Evolutionary conservation across 2,329 filamentous ascomycete genomes (phyloP).

Genomic region (Colletotrichum chlorophyti): DNA sequence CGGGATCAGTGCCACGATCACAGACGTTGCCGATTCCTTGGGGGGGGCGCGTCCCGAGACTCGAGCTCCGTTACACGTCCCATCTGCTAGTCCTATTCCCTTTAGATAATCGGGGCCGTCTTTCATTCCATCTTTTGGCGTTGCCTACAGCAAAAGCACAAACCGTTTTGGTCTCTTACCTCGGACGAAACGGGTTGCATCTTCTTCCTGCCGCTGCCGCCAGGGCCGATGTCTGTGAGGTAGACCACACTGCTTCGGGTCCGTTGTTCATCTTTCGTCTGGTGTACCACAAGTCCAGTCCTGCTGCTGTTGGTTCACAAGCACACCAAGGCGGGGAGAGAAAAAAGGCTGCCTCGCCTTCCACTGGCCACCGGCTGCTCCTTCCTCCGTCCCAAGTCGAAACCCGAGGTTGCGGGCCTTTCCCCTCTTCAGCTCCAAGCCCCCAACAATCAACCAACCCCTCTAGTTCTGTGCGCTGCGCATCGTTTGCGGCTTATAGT

Average conservation of each 20-base stretch:
- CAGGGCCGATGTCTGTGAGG: no score
- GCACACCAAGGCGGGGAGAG: no score
- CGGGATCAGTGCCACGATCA: neutral
- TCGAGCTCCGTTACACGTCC: neutral
- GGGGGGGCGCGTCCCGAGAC: neutral
- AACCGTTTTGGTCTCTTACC: no score
- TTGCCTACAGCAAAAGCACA: no score
- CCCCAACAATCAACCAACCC: neutral
- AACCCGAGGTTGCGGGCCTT: neutral
- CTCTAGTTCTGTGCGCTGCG: constrained; percentile 1
- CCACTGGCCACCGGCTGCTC: neutral
- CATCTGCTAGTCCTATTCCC: neutral
- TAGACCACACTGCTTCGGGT: no score
- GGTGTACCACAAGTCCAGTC: no score
- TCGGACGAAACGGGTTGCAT: no score
- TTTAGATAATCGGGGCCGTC: neutral
- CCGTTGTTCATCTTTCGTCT: no score
- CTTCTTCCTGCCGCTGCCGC: no score
- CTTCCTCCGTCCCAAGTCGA: neutral
- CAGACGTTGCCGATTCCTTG: constrained; percentile 2
- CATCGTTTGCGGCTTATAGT: neutral
- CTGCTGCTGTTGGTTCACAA: no score
- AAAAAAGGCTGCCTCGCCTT: no score
- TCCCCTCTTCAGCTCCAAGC: no score
- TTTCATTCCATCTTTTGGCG: neutral